A percentile compares a stretch with the other conserved stretches of the same genome.
Conservation (phyloP, 129 eudicot species). For the Chrysanthemum lavandulifolium region DNA sequence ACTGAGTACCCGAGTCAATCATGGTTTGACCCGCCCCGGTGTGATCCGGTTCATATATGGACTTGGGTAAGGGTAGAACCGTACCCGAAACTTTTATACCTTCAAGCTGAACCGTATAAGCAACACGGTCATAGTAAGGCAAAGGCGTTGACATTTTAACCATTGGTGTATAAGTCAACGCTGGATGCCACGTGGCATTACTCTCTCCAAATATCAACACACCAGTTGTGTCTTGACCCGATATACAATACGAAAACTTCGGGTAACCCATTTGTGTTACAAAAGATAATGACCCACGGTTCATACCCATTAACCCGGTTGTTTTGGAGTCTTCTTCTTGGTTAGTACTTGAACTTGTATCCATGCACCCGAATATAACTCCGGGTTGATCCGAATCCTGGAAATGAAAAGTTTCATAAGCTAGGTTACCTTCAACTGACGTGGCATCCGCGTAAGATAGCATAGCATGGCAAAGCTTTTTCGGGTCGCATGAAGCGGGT, state of each 20-base stretch:
- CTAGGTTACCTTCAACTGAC: conserved; percentile 82
- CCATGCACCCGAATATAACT: conserved; percentile 83
- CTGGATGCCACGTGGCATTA: conserved; percentile 46
- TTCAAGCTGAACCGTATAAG: conserved; percentile 75
- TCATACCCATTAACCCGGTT: conserved; percentile 80
- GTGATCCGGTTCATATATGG: conserved; percentile 72
- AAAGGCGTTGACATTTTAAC: conserved; percentile 62
- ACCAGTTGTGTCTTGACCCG: conserved; percentile 74
- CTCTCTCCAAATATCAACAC: conserved; percentile 63
- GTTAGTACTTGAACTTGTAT: conserved; percentile 49
- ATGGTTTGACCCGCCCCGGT: conserved; percentile 95
- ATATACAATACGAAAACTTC: conserved; percentile 77
- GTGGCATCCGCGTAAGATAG: conserved; percentile 81
- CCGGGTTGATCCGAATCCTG: conserved; percentile 48
- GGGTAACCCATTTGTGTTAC: conserved; percentile 68
- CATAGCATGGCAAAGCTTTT: conserved; percentile 65
- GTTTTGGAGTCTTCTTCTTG: conserved; percentile 48
- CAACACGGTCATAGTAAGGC: conserved; percentile 72
- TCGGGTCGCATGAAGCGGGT: conserved; percentile 87
- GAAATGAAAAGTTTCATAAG: conserved; percentile 53
- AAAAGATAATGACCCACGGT: conserved; percentile 83
- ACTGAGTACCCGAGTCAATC: conserved; percentile 92
- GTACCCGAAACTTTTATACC: conserved; percentile 66
- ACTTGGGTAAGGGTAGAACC: conserved; percentile 66
- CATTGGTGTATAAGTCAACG: conserved; percentile 65